Evolutionary conservation across 768 basidiomycete genomes (phyloP).

Genomic region (Floccularia luteovirens): DNA sequence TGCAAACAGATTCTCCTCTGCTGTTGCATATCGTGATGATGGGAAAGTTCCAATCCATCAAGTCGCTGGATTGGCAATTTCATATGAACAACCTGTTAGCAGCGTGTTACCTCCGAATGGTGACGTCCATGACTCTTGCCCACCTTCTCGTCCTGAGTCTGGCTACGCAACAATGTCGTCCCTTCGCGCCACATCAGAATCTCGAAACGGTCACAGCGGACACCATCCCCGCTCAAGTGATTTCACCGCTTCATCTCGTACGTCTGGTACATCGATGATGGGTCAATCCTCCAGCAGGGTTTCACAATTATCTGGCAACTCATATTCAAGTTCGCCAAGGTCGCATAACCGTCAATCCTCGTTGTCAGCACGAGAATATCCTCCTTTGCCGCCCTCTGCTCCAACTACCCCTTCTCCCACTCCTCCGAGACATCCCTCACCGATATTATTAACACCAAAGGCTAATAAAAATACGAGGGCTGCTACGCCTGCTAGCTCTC

Average conservation of each 20-base stretch:
- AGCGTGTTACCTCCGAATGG: too few species aligned
- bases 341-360: constrained; percentile 13
- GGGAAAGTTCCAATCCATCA: too few species aligned
- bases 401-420: constrained; percentile 21
- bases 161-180: constrained; percentile 23
- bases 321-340: constrained; percentile 20
- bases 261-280: constrained; percentile 15
- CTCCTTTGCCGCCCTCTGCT: constrained; percentile 26
- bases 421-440: constrained; percentile 16
- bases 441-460: constrained; percentile 17
- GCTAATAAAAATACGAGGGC: constrained; percentile 14
- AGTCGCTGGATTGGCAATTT: too few species aligned
- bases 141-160: constrained; percentile 19
- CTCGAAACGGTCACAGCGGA: constrained; percentile 22
- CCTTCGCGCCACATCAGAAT: constrained; percentile 19
- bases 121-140: constrained; percentile 2
- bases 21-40: constrained; percentile 22
- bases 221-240: constrained; percentile 16
- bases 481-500: constrained; percentile 9
- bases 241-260: constrained; percentile 21
- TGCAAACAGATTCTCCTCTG: constrained; percentile 16
- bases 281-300: constrained; percentile 13
- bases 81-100: too few species aligned
- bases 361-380: constrained; percentile 18
- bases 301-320: constrained; percentile 21